These are phyloP conservation scores for Vaccinium darrowii DNA, from an alignment of 148 eudicot species.

Conservation along the genomic window DNA sequence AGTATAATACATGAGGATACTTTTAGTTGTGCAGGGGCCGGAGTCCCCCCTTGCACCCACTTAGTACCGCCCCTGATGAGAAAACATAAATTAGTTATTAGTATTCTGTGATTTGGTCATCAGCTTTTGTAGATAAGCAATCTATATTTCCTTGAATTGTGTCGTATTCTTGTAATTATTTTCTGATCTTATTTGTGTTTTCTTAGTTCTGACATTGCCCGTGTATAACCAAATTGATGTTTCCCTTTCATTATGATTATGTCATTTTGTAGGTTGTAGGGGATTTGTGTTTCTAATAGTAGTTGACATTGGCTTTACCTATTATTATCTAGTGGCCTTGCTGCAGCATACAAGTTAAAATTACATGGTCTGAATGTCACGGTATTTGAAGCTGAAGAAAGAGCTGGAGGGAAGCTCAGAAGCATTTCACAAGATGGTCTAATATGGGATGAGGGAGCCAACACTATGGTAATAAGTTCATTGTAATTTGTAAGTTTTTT, in stretches of 20 bases:
- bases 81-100: background rate
- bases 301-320: constrained; percentile 15
- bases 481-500: background rate
- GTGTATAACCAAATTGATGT: background rate
- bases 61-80: no score
- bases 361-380: constrained; percentile 69
- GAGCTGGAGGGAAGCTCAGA: constrained; percentile 85
- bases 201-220: background rate
- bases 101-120: background rate
- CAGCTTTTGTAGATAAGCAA: background rate
- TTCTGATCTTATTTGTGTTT: background rate
- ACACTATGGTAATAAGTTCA: constrained; percentile 69
- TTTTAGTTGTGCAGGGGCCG: no score
- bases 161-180: background rate
- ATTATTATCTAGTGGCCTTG: constrained; percentile 72
- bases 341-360: constrained; percentile 90
- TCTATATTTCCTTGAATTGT: background rate
- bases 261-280: background rate
- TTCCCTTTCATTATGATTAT: background rate
- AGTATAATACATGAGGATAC: no score
- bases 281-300: background rate
- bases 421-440: constrained; percentile 65
- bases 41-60: no score
- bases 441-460: constrained; percentile 98
- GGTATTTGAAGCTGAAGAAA: constrained; percentile 79